Evolutionary conservation across 2,329 filamentous ascomycete species (phyloP), one percentile per base, ranked within the genome.

Genomic region (Fusarium sp.): DNA sequence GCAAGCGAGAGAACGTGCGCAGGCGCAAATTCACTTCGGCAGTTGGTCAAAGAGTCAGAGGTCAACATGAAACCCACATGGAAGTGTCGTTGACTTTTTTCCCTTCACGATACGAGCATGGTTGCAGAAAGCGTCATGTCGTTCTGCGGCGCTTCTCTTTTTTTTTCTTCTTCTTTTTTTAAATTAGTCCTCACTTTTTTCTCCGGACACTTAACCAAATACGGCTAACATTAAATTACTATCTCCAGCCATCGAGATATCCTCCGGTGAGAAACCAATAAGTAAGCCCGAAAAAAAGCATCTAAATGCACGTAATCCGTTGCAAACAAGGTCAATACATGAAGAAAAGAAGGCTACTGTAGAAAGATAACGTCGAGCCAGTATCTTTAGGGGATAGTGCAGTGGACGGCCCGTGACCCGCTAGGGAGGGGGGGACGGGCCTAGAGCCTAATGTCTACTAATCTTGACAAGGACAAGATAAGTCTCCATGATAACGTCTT

Each of bases 121-220:
- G 34, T 58, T 44, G 59, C 68, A 71, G 64, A 47, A 43, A 59
- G 58, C 44, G 49, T 43, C 41, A 71, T 69, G 68, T 62, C 55
- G 15, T 40, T 9, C 30, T 71, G 68, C 48, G 68, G 68, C 68
- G 67, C 29, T 30, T 30, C 12, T 12, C 6, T 30, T 65, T 34
- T 58, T 58, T 29, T 65, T 51, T 6, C 27, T 12, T 29, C 27
- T 30, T 13, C 12, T 65, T 34, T 58, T 44, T 32, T 65, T 47
- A 46, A 32, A 49, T 51, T 53, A 45, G 27, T 49, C 27, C 27
- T 13, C 16, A 22, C 13, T 34, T 47, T 47, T 55, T 24, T 38
- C 62, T 65, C 51, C 30, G 60, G 32, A 32, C 49, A 16, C 52
- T n/a, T 30, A 30, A 60, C 34, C 10, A 29, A 18, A 34, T 9